A percentile compares a stretch with the other conserved stretches of the same genome.
Evolutionary conservation across 805 yeast species (phyloP).

Genomic region (Spathaspora arborariae): DNA sequence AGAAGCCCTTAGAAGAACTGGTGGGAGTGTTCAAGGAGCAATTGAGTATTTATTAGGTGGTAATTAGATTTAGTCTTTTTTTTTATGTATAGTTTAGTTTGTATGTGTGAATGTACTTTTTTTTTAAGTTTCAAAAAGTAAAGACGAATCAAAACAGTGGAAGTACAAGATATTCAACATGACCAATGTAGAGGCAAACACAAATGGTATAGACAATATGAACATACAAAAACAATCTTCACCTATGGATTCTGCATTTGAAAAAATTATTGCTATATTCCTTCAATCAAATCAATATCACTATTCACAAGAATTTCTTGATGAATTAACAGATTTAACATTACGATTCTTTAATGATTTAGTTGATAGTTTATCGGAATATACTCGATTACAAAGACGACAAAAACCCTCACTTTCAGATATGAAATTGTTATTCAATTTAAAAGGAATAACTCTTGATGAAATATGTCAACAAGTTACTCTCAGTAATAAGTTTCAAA

Average conservation of each 20-base stretch:
- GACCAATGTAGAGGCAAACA: neutral
- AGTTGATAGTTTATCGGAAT: slow-evolving; percentile 40
- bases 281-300: slow-evolving; percentile 14
- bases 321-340: slow-evolving; percentile 25
- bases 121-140: neutral
- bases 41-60: slow-evolving; percentile 67
- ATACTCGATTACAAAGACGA: slow-evolving; percentile 60
- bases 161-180: too few relatives aligned
- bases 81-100: neutral
- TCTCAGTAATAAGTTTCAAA: slow-evolving; percentile 8
- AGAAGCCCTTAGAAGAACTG: slow-evolving; percentile 87
- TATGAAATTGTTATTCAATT: slow-evolving; percentile 39
- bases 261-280: slow-evolving; percentile 5
- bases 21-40: slow-evolving; percentile 98
- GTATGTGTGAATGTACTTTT: neutral
- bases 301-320: slow-evolving; percentile 25
- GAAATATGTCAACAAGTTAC: slow-evolving; percentile 11
- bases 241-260: slow-evolving; percentile 8
- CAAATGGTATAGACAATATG: neutral
- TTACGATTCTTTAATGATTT: slow-evolving; percentile 32
- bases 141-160: neutral
- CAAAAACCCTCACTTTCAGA: slow-evolving; percentile 52
- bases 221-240: neutral
- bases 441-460: slow-evolving; percentile 35
- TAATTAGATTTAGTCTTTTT: slow-evolving; percentile 7